phyloP scores from a whole-genome alignment of 2,329 filamentous ascomycete genomes.

The Colletotrichum simmondsii region DNA sequence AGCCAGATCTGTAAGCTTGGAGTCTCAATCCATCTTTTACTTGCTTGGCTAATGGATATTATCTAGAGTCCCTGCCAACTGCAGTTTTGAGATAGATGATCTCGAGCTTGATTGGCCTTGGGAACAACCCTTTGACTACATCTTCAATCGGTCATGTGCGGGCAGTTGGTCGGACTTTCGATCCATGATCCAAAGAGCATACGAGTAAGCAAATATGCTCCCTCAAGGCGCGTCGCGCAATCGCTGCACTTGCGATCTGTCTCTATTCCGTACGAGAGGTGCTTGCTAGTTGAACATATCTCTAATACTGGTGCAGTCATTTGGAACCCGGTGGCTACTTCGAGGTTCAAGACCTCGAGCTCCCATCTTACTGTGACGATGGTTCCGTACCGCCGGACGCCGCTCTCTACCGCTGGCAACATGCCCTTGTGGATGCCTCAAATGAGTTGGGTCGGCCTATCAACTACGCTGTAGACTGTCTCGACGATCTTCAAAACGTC shows the following conservation, averaged over 20 bases:
- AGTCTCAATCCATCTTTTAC: no score
- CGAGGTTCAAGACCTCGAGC: slow-evolving; percentile 43
- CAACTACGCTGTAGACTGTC: slow-evolving; percentile 41
- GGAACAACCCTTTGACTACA: slow-evolving; percentile 51
- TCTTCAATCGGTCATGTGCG: slow-evolving; percentile 48
- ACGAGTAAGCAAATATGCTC: background rate
- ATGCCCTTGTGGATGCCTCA: slow-evolving; percentile 43
- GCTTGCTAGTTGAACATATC: background rate
- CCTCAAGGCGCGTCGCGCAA: no score
- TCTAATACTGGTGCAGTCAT: slow-evolving; percentile 9
- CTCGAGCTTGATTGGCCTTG: slow-evolving; percentile 52
- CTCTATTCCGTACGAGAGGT: no score
- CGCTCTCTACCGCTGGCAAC: slow-evolving; percentile 42
- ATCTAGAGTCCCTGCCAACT: slow-evolving; percentile 57
- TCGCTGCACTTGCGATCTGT: no score
- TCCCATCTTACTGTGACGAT: slow-evolving; percentile 45
- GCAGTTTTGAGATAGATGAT: slow-evolving; percentile 58
- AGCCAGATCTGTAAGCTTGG: slow-evolving; percentile 45
- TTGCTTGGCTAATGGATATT: background rate
- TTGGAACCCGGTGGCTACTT: slow-evolving; percentile 47
- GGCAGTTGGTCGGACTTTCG: slow-evolving; percentile 39
- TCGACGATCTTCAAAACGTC: slow-evolving; percentile 28
- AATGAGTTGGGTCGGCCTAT: slow-evolving; percentile 41
- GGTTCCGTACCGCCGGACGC: slow-evolving; percentile 42
- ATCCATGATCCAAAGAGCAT: slow-evolving; percentile 11